phyloP scores from a whole-genome alignment of 2,329 filamentous ascomycete species.

The Albifimbria verrucaria region DNA sequence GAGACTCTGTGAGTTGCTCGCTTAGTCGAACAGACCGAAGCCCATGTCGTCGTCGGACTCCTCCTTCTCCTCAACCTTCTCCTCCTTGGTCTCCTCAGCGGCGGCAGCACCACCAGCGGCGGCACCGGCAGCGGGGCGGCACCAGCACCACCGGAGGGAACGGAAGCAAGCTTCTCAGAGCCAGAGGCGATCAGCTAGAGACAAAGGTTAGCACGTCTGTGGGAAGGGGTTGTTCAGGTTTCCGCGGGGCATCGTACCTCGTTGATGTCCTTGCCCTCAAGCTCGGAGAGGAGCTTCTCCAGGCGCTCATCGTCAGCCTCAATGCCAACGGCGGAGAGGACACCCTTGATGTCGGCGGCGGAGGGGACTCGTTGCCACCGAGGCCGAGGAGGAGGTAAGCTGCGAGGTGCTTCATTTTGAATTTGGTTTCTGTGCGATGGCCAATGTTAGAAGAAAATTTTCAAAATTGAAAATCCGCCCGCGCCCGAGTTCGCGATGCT shows the following conservation, averaged over 20 bases:
- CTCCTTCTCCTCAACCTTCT: conserved; percentile 68
- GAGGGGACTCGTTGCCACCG: conserved; percentile 90
- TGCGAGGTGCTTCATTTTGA: conserved; percentile 99
- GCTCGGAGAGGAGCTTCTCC: conserved; percentile 82
- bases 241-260: conserved; percentile 61
- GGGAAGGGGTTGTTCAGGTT: neutral
- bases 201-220: conserved; percentile 13
- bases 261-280: conserved; percentile 88
- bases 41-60: conserved; percentile 74
- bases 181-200: conserved; percentile 84
- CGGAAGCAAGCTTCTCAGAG: conserved; percentile 91
- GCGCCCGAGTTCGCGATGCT: conserved; percentile 7
- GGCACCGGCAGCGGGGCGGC: conserved; percentile 62
- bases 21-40: conserved; percentile 75
- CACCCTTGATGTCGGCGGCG: conserved; percentile 78
- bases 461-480: conserved; percentile 3
- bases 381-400: conserved; percentile 97
- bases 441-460: conserved; percentile 16
- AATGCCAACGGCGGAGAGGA: conserved; percentile 91
- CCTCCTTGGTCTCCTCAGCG: conserved; percentile 69
- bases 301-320: conserved; percentile 90
- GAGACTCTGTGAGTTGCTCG: conserved; percentile 25
- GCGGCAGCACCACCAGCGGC: conserved; percentile 66
- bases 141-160: conserved; percentile 85
- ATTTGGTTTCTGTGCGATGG: conserved; percentile 29